Conservation (phyloP, 768 basidiomycete genomes). For the Myochromella boudieri region DNA sequence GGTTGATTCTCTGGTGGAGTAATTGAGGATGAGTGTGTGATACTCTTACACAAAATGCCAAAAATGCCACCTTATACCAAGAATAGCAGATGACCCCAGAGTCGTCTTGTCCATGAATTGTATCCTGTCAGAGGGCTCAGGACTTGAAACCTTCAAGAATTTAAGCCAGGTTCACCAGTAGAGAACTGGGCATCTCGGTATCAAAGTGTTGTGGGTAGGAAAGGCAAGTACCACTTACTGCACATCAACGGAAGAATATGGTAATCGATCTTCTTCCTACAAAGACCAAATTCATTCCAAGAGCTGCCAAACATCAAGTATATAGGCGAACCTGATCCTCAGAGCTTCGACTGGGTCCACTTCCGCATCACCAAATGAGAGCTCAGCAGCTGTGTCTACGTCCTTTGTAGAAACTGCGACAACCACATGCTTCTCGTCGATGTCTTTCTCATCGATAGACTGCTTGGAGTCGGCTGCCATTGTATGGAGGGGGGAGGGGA, state of each 20-base stretch:
- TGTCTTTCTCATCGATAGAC: slow-evolving; percentile 18
- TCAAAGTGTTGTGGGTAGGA: not conserved
- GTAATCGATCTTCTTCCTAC: slow-evolving; percentile 60
- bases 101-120: slow-evolving; percentile 82
- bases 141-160: not conserved
- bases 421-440: slow-evolving; percentile 30
- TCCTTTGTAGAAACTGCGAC: slow-evolving; percentile 45
- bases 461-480: slow-evolving; percentile 1
- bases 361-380: slow-evolving; percentile 45
- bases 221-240: slow-evolving; percentile 39
- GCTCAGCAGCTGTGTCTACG: slow-evolving; percentile 62
- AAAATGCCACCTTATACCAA: slow-evolving; percentile 60
- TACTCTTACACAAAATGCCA: not conserved
- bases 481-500: no score
- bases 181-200: slow-evolving; percentile 37
- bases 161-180: slow-evolving; percentile 43
- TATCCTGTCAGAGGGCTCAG: slow-evolving; percentile 41
- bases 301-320: no score
- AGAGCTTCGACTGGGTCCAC: slow-evolving; percentile 53
- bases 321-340: slow-evolving; percentile 50
- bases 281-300: no score
- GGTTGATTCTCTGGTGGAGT: slow-evolving; percentile 46
- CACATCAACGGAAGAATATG: slow-evolving; percentile 74
- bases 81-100: slow-evolving; percentile 62
- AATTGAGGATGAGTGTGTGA: no score